Base-by-base conservation (phyloP, 2,329 filamentous ascomycete genomes). In the Trichophyton benhamiae region DNA sequence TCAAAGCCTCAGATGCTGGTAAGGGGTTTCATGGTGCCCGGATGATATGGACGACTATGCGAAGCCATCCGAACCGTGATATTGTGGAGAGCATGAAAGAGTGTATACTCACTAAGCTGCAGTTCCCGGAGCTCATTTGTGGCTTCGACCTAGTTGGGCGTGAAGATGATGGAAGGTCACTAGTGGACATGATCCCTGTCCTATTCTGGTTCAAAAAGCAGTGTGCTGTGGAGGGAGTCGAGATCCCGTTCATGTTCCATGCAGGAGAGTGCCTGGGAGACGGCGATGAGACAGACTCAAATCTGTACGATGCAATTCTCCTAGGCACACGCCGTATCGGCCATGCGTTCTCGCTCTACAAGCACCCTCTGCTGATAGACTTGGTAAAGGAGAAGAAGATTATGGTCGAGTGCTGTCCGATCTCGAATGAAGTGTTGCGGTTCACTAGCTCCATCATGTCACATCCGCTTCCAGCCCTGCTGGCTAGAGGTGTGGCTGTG, bases 181-280 rank as follows among this genome's bases (percentile, higher is more conserved):
- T 96, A 27, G 80, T 82, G 33, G 88, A 94, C 66, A 76, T 95
- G 2, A 81, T 92, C 0, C 91, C 91, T 0, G 84, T 95, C 69
- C 78, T 97, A 0, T 92, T 96, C 74, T 96, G 90, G 90, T 96
- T 97, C 80, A 86, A 86, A 65, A 91, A 92, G 73, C 83, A 87
- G 67, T 96, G 91, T 72, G 82, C 83, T 0, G 81, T 88, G 69
- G 86, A 90, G 68, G 84, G 82, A 1, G 82, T 96, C 42, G 84
- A 90, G 58, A 85, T 99, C 8, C 92, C 92, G 0, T 96, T 96
- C 78, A 95, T 95, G 78, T 95, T 97, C 77, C 91, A 96, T 72
- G 91, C 92, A 0, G 92, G 91, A 65, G 91, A 96, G 75, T 89
- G 85, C 38, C 83, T 95, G 0, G 90, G 89, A 15, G 85, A 88